Percentiles rank a stretch among this genome's conserved stretches.
These are phyloP conservation scores for Diaporthe vaccinii DNA, from an alignment of 2,329 filamentous ascomycete genomes.

Conservation along the genomic window DNA sequence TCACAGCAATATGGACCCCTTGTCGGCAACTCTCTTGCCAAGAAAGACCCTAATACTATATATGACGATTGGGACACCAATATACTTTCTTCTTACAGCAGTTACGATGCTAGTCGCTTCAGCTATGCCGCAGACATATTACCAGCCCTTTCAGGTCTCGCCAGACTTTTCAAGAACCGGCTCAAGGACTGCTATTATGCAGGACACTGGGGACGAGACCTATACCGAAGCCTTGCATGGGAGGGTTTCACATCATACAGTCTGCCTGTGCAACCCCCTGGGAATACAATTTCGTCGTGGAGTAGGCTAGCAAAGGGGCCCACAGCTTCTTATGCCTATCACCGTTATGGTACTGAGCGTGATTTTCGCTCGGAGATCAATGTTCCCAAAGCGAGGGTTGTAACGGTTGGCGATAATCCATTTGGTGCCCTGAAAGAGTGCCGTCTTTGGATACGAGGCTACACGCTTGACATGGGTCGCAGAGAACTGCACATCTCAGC, in stretches of 20 bases:
- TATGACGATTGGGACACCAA: not conserved
- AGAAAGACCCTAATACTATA: fast-evolving
- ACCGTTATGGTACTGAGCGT: not conserved
- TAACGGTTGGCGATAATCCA: not conserved
- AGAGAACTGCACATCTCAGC: not conserved
- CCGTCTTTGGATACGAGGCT: slow-evolving; percentile 1
- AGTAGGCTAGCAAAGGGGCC: not conserved
- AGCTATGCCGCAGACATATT: not conserved
- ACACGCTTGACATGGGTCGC: not conserved
- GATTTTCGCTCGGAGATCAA: not conserved
- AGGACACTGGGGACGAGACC: slow-evolving; percentile 11
- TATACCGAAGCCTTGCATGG: not conserved
- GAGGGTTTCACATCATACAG: fast-evolving
- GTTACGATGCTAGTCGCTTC: not conserved
- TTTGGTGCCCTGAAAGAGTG: not conserved
- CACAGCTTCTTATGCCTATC: not conserved
- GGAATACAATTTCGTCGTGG: not conserved
- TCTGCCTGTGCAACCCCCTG: not conserved
- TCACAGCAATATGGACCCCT: no score
- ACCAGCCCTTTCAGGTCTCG: not conserved
- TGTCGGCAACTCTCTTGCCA: not conserved
- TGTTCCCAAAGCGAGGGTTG: not conserved
- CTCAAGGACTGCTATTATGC: slow-evolving; percentile 3
- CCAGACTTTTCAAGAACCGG: not conserved
- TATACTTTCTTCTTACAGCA: not conserved